phyloP scores from a whole-genome alignment of 495 filamentous ascomycete species.

The Penicillium canariense region DNA sequence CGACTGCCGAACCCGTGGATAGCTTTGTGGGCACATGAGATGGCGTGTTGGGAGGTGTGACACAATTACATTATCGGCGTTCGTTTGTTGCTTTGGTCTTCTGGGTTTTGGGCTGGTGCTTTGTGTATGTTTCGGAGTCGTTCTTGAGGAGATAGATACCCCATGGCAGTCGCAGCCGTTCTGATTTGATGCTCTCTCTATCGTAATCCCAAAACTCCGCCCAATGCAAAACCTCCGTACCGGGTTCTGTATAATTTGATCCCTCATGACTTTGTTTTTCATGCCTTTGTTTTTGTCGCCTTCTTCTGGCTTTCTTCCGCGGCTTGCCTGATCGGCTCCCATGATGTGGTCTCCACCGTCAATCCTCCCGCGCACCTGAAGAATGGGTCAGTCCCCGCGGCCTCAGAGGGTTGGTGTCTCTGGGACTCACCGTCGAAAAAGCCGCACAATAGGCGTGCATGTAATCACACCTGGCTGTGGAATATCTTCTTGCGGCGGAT shows the following conservation, averaged over 20 bases:
- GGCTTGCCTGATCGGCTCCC: conserved; percentile 53
- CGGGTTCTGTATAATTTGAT: background rate
- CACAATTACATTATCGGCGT: conserved; percentile 17
- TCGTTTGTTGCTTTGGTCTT: conserved; percentile 20
- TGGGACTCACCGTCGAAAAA: conserved; percentile 71
- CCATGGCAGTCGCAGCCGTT: conserved; percentile 24
- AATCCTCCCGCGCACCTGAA: conserved; percentile 71
- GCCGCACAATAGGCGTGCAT: conserved; percentile 72
- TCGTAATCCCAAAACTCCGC: conserved; percentile 26
- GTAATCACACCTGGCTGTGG: conserved; percentile 55
- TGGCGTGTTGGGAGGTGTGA: conserved; percentile 6
- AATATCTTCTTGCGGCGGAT: conserved; percentile 54
- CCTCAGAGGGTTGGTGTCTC: background rate
- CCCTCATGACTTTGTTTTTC: conserved; percentile 2
- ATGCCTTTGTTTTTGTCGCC: conserved; percentile 7
- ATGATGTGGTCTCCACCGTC: conserved; percentile 79
- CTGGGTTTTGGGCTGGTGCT: conserved; percentile 23
- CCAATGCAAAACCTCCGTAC: conserved; percentile 21
- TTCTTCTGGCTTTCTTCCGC: conserved; percentile 29
- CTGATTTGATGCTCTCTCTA: conserved; percentile 4
- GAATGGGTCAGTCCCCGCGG: background rate
- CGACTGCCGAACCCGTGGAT: conserved; percentile 29
- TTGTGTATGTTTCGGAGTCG: conserved; percentile 22
- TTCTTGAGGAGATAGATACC: conserved; percentile 46
- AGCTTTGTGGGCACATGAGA: conserved; percentile 29